These are phyloP conservation scores for Ogataea allantospora DNA, from an alignment of 805 yeast species.

Conservation along the genomic window DNA sequence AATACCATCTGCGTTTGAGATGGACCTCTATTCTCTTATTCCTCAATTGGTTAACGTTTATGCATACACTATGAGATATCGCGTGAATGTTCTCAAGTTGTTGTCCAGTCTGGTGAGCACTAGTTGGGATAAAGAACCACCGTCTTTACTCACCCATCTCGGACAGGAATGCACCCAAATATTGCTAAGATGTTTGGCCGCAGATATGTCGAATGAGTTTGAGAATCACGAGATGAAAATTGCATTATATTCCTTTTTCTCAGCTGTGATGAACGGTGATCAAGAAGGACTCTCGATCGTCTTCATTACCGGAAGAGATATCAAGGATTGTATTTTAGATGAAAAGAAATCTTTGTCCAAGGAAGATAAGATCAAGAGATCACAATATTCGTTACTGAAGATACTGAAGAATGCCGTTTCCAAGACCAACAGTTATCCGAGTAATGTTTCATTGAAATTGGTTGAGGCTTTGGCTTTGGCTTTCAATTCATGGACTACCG, in stretches of 20 bases:
- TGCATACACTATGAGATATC: slow-evolving; percentile 44
- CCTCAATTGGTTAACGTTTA: slow-evolving; percentile 60
- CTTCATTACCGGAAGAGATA: slow-evolving; percentile 59
- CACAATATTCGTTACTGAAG: slow-evolving; percentile 46
- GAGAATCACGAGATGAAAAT: slow-evolving; percentile 53
- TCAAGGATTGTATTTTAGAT: slow-evolving; percentile 30
- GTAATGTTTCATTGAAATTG: slow-evolving; percentile 61
- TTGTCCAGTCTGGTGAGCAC: slow-evolving; percentile 58
- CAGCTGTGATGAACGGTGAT: slow-evolving; percentile 65
- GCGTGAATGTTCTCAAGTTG: slow-evolving; percentile 52
- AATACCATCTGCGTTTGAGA: slow-evolving; percentile 66
- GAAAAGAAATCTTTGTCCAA: slow-evolving; percentile 14
- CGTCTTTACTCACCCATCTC: slow-evolving; percentile 79
- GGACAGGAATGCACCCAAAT: slow-evolving; percentile 62
- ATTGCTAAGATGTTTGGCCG: slow-evolving; percentile 56
- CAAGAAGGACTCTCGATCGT: slow-evolving; percentile 78
- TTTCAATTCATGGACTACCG: slow-evolving; percentile 73
- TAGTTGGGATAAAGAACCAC: slow-evolving; percentile 57
- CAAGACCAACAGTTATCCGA: slow-evolving; percentile 54
- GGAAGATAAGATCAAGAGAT: slow-evolving; percentile 10
- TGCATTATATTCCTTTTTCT: slow-evolving; percentile 59
- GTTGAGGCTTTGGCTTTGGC: slow-evolving; percentile 74
- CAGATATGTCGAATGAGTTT: slow-evolving; percentile 57
- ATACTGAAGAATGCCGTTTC: slow-evolving; percentile 55
- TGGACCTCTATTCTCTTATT: slow-evolving; percentile 51